Evolutionary conservation across 139 green algal genomes (phyloP), one percentile per base, ranked within the genome.

Genomic region (Haematococcus lacustris): DNA sequence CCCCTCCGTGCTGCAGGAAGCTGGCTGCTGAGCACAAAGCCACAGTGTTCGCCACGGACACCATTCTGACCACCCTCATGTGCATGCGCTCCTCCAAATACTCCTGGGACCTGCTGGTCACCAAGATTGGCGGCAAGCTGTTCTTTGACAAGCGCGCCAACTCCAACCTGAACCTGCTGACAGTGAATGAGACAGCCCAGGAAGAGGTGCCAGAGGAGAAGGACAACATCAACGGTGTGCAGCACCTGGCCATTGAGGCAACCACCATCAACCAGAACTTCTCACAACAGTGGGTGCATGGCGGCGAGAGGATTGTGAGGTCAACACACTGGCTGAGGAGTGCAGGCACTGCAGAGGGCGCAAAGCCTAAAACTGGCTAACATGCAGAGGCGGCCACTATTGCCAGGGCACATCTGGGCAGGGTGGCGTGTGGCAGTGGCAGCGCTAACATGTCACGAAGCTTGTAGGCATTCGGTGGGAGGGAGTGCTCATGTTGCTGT

Each of bases 261-360:
- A 98, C 95, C 13, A 73, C 77, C 60, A 88, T 97, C 80, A 96
- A 97, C 77, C 89, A 96, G 71, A 94, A 92, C 75, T 97, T 98
- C 83, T 91, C 82, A 3, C 88, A 96, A 81, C 92, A 97, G 85
- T 81, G 88, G 32, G 6, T 74, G 53, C 65, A 37, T 33, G 64
- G 21, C 6, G n/a, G n/a, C n/a, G n/a, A n/a, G n/a, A n/a, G n/a
- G n/a, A n/a, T n/a, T n/a, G n/a, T n/a, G n/a, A n/a, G n/a, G n/a
- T n/a, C n/a, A n/a, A n/a, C n/a, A n/a, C n/a, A n/a, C n/a, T n/a
- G n/a, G n/a, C n/a, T n/a, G n/a, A n/a, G n/a, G n/a, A n/a, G n/a
- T n/a, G n/a, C n/a, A n/a, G n/a, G n/a, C n/a, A n/a, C n/a, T n/a
- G n/a, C n/a, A n/a, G n/a, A n/a, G n/a, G n/a, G n/a, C n/a, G n/a